Base-by-base conservation (phyloP, 1,284 basidiomycete species). In the Inonotus obliquus region DNA sequence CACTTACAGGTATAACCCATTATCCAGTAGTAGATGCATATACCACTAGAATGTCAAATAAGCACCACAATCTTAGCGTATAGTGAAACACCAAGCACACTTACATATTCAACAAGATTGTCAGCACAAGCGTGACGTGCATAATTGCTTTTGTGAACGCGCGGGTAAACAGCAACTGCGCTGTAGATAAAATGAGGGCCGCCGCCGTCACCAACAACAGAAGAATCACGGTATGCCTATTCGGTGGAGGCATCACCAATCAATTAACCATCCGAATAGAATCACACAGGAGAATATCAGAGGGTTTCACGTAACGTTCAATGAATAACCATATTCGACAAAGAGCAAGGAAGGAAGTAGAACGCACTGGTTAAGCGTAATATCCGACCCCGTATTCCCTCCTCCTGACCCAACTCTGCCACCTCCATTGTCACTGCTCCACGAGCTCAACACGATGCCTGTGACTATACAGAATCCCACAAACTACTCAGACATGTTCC, bases 101-200 rank as follows among this genome's bases (percentile, higher is more conserved):
- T 69, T 70, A 91, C 89, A 88, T 82, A 71, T 92, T 92, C 63
- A 92, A 74, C 2, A 82, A 54, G 49, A 92, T 88, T 3, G 84
- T 85, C 21, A 92, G 74, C 17, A 89, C 75, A 10, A 94, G 79
- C 0, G 90, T 90, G 55, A 93, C 81, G 69, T 93, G 90, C 82
- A 93, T 89, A 68, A 94, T 89, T 23, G 83, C 72, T 65, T 79
- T 86, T 56, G 93, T 94, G 73, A 94, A 94, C 1, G 80, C 75
- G 44, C 91, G 84, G 7, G 88, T 83, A 63, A 94, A 75, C 58
- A 82, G 70, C 54, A 84, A 74, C 67, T 83, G 81, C 70, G 89
- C 89, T 7, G 82, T 78, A 0, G 86, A 81, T 10, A 88, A 80
- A 14, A 86, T 70, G 17, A 90, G 72, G 2, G 82, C 86, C 25